Evolutionary conservation across 2,329 filamentous ascomycete species (phyloP).

Genomic region (Trichophyton mentagrophytes): DNA sequence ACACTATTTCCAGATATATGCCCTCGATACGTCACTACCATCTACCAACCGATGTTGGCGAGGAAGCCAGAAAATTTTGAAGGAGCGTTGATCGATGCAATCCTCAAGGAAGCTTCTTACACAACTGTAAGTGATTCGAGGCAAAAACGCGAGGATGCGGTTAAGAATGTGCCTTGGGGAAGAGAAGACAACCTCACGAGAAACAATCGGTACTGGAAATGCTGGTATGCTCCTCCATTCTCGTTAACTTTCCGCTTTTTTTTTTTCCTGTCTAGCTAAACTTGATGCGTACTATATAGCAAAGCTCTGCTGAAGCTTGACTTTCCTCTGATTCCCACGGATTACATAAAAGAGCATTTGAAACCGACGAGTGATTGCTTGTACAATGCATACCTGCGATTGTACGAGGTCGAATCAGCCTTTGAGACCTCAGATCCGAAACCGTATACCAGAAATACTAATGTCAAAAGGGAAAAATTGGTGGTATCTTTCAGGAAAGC

Average conservation of each 20-base stretch:
- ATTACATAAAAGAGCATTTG: conserved; percentile 20
- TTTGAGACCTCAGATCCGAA: not conserved
- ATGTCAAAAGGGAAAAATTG: not conserved
- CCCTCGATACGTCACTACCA: conserved; percentile 27
- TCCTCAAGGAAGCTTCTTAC: conserved; percentile 30
- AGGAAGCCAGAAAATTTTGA: conserved; percentile 7
- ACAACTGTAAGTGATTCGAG: conserved; percentile 30
- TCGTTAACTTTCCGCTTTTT: not conserved
- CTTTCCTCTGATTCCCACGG: conserved; percentile 28
- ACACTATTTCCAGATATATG: conserved; percentile 39
- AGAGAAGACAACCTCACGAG: conserved; percentile 18
- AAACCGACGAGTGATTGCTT: not conserved
- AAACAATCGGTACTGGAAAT: conserved; percentile 13
- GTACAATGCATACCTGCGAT: conserved; percentile 5
- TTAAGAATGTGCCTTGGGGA: not conserved
- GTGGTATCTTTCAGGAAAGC: not conserved
- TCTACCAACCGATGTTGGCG: conserved; percentile 20
- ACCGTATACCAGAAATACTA: not conserved
- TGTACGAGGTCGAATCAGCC: conserved; percentile 1
- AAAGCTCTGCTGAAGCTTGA: conserved; percentile 11
- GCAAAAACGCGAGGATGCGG: conserved; percentile 23
- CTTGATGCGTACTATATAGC: not conserved
- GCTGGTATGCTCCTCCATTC: conserved; percentile 16
- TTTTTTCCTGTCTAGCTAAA: not conserved
- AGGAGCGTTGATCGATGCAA: conserved; percentile 30